Conservation (phyloP, 305 asterid species). For the Solanum aculeatissimum region DNA sequence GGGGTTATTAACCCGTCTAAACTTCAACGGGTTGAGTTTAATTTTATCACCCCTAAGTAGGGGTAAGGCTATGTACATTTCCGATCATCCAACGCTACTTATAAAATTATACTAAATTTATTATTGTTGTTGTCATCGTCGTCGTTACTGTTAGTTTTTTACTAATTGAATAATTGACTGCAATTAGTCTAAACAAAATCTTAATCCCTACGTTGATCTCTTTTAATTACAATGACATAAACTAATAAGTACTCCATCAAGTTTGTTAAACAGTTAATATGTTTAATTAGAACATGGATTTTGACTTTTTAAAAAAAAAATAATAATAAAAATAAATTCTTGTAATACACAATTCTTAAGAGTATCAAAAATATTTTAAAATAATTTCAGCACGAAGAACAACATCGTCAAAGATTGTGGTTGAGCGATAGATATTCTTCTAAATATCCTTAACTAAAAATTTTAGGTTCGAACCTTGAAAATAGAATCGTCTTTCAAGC, state of each 20-base stretch:
- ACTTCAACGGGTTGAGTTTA: too few species aligned
- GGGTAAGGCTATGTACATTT: not conserved
- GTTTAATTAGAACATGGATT: not conserved
- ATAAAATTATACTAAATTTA: not conserved
- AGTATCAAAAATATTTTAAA: not conserved
- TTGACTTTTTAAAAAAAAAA: not conserved
- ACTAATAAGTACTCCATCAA: not conserved
- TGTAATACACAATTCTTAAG: not conserved
- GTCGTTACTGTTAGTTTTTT: not conserved
- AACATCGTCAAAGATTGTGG: not conserved
- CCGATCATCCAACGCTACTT: not conserved
- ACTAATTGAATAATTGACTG: not conserved
- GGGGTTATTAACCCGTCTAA: too few species aligned
- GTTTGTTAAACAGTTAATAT: not conserved
- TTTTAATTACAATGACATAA: not conserved
- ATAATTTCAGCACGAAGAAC: not conserved
- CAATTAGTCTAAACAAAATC: constrained; percentile 7
- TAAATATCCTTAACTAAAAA: not conserved
- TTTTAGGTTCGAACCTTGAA: accelerated
- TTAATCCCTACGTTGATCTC: not conserved
- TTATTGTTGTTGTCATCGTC: not conserved
- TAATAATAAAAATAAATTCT: not conserved
- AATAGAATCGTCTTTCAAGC: not conserved
- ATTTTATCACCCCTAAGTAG: too few species aligned
- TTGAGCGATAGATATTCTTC: not conserved